phyloP scores from a whole-genome alignment of 2,329 filamentous ascomycete genomes.

The Trichoderma endophyticum region DNA sequence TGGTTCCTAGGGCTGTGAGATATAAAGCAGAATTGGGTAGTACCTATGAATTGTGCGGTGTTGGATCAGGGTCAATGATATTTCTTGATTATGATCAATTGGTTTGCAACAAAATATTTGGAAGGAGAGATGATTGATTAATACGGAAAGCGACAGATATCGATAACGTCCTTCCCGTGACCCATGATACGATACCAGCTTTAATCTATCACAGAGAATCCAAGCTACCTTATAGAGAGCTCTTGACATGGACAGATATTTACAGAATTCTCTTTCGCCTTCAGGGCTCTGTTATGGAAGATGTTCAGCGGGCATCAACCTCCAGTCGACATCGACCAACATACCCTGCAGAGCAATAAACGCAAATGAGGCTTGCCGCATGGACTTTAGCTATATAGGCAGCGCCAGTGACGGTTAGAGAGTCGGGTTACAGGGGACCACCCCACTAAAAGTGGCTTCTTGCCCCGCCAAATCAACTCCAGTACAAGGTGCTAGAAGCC shows the following conservation, averaged over 20 bases:
- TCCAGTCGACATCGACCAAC: neutral
- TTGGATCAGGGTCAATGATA: neutral
- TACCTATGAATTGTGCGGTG: neutral
- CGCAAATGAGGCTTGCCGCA: neutral
- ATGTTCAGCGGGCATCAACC: too few relatives aligned
- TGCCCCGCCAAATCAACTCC: slow-evolving; percentile 20
- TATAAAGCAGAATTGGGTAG: neutral
- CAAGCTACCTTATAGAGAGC: neutral
- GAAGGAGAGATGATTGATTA: neutral
- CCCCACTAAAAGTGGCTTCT: slow-evolving; percentile 23
- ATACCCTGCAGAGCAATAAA: neutral
- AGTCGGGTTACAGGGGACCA: neutral
- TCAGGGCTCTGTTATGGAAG: neutral
- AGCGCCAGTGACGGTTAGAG: neutral
- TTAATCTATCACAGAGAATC: neutral
- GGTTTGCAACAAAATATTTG: neutral
- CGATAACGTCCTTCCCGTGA: neutral
- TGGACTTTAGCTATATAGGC: neutral
- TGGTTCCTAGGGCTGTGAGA: neutral
- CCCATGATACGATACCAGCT: neutral
- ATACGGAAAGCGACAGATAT: neutral
- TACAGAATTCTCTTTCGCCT: neutral
- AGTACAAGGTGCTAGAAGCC: slow-evolving; percentile 8
- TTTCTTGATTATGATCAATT: neutral
- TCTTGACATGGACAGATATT: neutral